Conservation (phyloP, 2,329 filamentous ascomycete genomes). For the Hypoxylon sp. region DNA sequence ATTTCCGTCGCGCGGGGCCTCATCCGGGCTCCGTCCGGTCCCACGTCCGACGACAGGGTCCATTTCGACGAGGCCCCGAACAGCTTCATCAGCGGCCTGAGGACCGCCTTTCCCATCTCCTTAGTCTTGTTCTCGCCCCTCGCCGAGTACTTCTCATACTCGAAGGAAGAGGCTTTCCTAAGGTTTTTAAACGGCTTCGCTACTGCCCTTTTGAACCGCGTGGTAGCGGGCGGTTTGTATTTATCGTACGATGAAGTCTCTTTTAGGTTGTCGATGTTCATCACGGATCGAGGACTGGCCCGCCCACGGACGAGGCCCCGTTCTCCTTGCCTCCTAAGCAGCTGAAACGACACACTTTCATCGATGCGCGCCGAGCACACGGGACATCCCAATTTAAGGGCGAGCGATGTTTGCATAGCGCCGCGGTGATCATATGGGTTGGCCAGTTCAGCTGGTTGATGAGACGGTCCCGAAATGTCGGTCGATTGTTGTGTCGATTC, state of each 20-base stretch:
- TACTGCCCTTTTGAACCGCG: neutral
- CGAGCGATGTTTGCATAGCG: neutral
- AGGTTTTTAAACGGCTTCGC: neutral
- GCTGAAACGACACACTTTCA: constrained; percentile 31
- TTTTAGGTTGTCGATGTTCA: constrained; percentile 3
- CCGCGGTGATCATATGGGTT: neutral
- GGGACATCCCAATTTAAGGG: constrained; percentile 28
- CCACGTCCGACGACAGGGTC: neutral
- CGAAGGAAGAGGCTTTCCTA: constrained; percentile 6
- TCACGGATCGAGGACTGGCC: constrained; percentile 20
- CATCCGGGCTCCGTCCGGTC: neutral
- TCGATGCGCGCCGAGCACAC: constrained; percentile 40
- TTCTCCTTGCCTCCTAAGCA: constrained; percentile 30
- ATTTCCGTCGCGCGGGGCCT: constrained; percentile 40
- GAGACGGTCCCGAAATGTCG: neutral
- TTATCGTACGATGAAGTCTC: neutral
- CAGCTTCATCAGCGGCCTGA: constrained; percentile 11
- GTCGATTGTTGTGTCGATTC: neutral
- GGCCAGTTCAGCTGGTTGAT: neutral
- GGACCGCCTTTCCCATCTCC: constrained; percentile 8
- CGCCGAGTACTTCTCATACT: constrained; percentile 9
- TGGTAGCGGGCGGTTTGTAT: neutral
- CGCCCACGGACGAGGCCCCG: constrained; percentile 33
- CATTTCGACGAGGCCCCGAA: constrained; percentile 3
- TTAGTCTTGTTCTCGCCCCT: neutral